Percentiles rank a stretch among this genome's conserved stretches.
Evolutionary conservation across 2,329 filamentous ascomycete species (phyloP).

Genomic region (Zalaria sp.): DNA sequence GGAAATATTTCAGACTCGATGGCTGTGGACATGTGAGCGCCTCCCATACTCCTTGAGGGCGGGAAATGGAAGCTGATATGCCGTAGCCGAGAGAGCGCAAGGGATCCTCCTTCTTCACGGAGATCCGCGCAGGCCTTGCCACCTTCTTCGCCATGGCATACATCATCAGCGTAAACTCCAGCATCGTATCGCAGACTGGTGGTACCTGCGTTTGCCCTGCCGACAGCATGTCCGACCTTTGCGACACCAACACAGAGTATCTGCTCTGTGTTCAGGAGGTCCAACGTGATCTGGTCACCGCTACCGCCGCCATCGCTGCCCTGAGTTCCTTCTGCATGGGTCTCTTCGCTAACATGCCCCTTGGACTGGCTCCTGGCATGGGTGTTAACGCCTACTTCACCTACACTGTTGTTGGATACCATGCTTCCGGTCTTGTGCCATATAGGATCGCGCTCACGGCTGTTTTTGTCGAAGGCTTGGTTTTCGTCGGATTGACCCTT

Average conservation of each 20-base stretch:
- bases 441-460: constrained; percentile 68
- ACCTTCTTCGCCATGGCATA: constrained; percentile 61
- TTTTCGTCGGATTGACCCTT: constrained; percentile 68
- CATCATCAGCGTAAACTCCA: constrained; percentile 52
- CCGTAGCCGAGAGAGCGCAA: constrained; percentile 53
- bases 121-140: constrained; percentile 68
- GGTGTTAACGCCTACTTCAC: constrained; percentile 80
- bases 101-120: constrained; percentile 66
- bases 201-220: constrained; percentile 62
- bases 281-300: constrained; percentile 69
- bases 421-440: constrained; percentile 59
- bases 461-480: constrained; percentile 77
- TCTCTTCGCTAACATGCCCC: constrained; percentile 51
- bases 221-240: constrained; percentile 35
- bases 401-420: constrained; percentile 64
- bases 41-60: neutral
- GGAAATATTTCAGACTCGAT: constrained; percentile 65
- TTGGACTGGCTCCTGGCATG: constrained; percentile 58
- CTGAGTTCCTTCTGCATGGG: constrained; percentile 75
- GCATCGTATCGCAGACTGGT: constrained; percentile 56
- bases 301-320: constrained; percentile 69
- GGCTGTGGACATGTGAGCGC: constrained; percentile 59
- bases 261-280: constrained; percentile 46
- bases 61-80: neutral
- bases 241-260: constrained; percentile 44